Evolutionary conservation across 306 rosid species (phyloP).

Genomic region (Corylus heterophylla): DNA sequence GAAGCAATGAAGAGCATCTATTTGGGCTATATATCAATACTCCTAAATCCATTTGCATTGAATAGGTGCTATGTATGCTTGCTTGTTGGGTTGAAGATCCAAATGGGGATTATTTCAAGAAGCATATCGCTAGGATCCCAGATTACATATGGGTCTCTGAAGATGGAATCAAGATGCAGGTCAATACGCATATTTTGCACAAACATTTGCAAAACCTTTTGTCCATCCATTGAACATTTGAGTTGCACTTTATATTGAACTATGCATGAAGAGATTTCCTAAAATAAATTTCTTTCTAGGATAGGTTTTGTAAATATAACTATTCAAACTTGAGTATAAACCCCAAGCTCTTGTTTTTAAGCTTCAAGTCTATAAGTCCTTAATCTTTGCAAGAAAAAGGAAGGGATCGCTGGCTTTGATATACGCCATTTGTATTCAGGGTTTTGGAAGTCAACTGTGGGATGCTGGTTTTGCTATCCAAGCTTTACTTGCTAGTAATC

Average conservation of each 20-base stretch:
- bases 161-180: conserved; percentile 84
- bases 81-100: conserved; percentile 87
- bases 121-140: conserved; percentile 68
- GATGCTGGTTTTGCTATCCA: conserved; percentile 64
- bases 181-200: background rate
- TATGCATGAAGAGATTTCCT: background rate
- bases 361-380: background rate
- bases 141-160: conserved; percentile 76
- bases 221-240: background rate
- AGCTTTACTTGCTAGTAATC: conserved; percentile 58
- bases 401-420: background rate
- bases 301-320: background rate
- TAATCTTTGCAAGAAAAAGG: background rate
- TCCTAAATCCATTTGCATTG: background rate
- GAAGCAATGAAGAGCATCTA: background rate
- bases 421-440: conserved; percentile 29
- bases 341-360: background rate
- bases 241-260: background rate
- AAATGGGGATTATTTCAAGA: conserved; percentile 61
- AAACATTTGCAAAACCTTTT: background rate
- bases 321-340: background rate
- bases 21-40: background rate
- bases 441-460: conserved; percentile 76
- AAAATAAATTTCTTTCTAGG: no score
- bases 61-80: conserved; percentile 62